These are phyloP conservation scores for Coprinopsis strossmayeri DNA, from an alignment of 768 basidiomycete genomes.

Conservation along the genomic window DNA sequence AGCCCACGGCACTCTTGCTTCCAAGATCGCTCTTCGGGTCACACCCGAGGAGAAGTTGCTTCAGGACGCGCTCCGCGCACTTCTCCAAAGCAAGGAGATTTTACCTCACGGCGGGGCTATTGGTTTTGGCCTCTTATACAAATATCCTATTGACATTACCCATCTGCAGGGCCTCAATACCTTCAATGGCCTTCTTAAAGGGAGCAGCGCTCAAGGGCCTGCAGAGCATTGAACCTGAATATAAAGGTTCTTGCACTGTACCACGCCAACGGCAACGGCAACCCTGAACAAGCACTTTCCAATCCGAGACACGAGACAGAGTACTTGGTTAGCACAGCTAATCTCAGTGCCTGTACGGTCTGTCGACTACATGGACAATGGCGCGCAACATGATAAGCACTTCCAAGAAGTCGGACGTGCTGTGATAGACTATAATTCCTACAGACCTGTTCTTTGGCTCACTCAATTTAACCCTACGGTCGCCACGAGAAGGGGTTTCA, in stretches of 20 bases:
- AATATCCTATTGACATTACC: conserved; percentile 23
- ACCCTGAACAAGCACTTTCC: too few species aligned
- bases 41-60: conserved; percentile 9
- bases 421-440: too few species aligned
- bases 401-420: too few species aligned
- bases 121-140: conserved; percentile 27
- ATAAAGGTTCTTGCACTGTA: conserved; percentile 18
- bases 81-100: conserved; percentile 20
- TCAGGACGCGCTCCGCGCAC: conserved; percentile 16
- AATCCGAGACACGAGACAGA: too few species aligned
- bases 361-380: too few species aligned
- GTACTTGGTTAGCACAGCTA: too few species aligned
- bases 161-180: conserved; percentile 5
- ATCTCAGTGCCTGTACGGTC: too few species aligned
- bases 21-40: not conserved
- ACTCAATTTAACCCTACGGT: too few species aligned
- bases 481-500: too few species aligned
- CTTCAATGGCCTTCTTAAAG: conserved; percentile 21
- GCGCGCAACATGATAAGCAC: too few species aligned
- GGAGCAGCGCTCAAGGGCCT: conserved; percentile 20
- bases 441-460: too few species aligned
- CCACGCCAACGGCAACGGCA: too few species aligned
- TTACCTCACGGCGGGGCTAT: conserved; percentile 26
- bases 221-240: conserved; percentile 14
- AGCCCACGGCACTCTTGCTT: conserved; percentile 9